Evolutionary conservation across 768 basidiomycete species (phyloP), one percentile per base, ranked within the genome.

Genomic region (Udeniomyces megalosporus): DNA sequence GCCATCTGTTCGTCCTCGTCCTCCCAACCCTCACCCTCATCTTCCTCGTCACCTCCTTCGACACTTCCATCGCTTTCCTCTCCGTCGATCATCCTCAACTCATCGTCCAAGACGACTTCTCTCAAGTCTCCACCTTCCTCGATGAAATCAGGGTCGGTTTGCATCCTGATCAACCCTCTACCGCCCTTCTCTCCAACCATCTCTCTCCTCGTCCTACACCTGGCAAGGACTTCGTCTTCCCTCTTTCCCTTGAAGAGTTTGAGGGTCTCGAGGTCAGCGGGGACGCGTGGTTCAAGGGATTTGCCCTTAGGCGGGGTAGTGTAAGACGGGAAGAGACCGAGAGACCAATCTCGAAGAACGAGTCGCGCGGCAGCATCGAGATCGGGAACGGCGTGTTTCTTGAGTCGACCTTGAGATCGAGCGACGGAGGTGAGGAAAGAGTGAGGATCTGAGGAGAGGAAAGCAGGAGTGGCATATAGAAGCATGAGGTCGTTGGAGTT

Each of bases 401-500:
- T 87, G 14, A 89, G 76, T 47, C 89, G 77, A 49, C 83, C 81
- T 59, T 81, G 79, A 15, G 84, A 78, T 49, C 89, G 82, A 4
- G 89, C 86, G 45, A 92, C 74, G 50, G 81, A 82, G 28, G 82
- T 77, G 42, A 95, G 77, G 78, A 93, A 91, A 0, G 84, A 82
- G 26, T 77, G 77, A 5, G 79, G 70, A 68, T 91, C 82, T 2
- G 84, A 83, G 49, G 77, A 76, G 10, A 79, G 67, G 71, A 92
- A 91, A 8, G 84, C 86, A 3, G 91, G 86, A 15, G 90, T 76
- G 67, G 79, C 82, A 75, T 92, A 93, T 53, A 83, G 75, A n/a
- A 93, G 74, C 86, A 92, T 91, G 46, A 95, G 77, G 71, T 93
- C 91, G 70, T 91, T 84, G 34, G 79, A 74, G 67, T 80, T 80